Conservation (phyloP, 768 basidiomycete genomes). For the Chalciporus sphaerocephalus region DNA sequence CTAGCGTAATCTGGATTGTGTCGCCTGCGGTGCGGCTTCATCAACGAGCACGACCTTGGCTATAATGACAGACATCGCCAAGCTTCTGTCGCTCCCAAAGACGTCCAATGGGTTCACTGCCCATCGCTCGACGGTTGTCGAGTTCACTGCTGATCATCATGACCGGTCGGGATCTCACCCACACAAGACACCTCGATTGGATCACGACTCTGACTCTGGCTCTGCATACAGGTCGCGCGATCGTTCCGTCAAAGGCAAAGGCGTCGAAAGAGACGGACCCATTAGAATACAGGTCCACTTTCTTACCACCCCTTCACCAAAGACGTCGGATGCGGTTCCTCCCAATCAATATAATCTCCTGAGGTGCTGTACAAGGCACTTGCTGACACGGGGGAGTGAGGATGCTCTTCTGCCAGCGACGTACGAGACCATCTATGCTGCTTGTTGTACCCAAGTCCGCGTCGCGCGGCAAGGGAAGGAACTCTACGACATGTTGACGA, state of each 20-base stretch:
- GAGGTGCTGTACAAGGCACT: slow-evolving; percentile 35
- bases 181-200: slow-evolving; percentile 65
- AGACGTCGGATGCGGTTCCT: slow-evolving; percentile 4
- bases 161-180: slow-evolving; percentile 55
- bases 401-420: slow-evolving; percentile 39
- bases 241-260: slow-evolving; percentile 20
- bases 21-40: no score
- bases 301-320: slow-evolving; percentile 20
- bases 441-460: slow-evolving; percentile 54
- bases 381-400: slow-evolving; percentile 37
- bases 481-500: slow-evolving; percentile 53
- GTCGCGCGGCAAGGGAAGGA: slow-evolving; percentile 51
- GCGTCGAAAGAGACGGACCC: slow-evolving; percentile 33
- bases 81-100: slow-evolving; percentile 45
- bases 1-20: no score
- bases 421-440: slow-evolving; percentile 52
- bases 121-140: slow-evolving; percentile 36
- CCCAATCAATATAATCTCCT: slow-evolving; percentile 29
- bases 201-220: slow-evolving; percentile 62
- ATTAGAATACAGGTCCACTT: slow-evolving; percentile 47
- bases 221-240: slow-evolving; percentile 55
- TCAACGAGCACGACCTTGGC: no score
- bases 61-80: slow-evolving; percentile 38
- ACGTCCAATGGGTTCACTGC: slow-evolving; percentile 50
- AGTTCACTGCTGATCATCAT: slow-evolving; percentile 24